Conservation (phyloP, 495 filamentous ascomycete species). For the Xylaria grammica region DNA sequence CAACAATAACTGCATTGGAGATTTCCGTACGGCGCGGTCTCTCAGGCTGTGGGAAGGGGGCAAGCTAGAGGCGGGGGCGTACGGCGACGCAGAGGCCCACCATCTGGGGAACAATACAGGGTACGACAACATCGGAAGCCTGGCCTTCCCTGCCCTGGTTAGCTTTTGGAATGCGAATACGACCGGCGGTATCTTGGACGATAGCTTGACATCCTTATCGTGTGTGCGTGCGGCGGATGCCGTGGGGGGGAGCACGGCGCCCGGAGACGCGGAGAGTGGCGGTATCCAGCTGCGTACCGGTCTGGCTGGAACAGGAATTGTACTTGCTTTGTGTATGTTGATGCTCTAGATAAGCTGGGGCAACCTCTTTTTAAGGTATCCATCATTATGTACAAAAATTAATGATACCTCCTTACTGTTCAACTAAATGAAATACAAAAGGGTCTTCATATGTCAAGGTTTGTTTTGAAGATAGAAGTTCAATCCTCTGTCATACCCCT, state of each 20-base stretch:
- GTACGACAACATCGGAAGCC: not conserved
- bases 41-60: not conserved
- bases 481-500: no score
- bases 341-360: no score
- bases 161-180: not conserved
- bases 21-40: not conserved
- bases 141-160: not conserved
- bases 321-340: no score
- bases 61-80: not conserved
- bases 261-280: not conserved
- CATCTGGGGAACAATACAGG: not conserved
- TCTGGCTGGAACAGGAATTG: no score
- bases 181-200: not conserved
- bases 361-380: no score
- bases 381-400: no score
- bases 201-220: not conserved
- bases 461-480: no score
- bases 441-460: no score
- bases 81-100: not conserved
- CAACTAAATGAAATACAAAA: no score
- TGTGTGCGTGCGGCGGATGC: not conserved
- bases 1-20: not conserved
- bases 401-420: no score
- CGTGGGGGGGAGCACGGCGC: not conserved
- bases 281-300: no score